These are phyloP conservation scores for Colletotrichum euphorbiae DNA, from an alignment of 2,329 filamentous ascomycete species.

Conservation along the genomic window DNA sequence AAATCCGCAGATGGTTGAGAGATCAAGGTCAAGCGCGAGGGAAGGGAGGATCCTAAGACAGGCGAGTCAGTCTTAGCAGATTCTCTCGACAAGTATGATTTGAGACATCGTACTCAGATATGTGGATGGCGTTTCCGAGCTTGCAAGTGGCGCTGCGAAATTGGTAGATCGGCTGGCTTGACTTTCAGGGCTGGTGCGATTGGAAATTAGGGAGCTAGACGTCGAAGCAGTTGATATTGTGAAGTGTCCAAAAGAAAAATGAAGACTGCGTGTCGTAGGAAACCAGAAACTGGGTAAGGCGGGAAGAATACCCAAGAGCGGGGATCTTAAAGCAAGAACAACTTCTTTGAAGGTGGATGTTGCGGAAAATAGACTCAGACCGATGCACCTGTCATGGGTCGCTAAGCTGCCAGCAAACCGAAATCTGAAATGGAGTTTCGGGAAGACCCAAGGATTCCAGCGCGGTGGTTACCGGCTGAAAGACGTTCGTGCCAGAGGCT, in stretches of 20 bases:
- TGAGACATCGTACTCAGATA: conserved; percentile 40
- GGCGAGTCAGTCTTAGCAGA: conserved; percentile 34
- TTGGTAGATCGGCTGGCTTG: conserved; percentile 18
- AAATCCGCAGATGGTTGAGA: conserved; percentile 20
- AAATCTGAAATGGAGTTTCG: conserved; percentile 40
- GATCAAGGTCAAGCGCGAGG: conserved; percentile 26
- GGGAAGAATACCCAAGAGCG: conserved; percentile 19
- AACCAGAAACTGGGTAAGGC: conserved; percentile 6
- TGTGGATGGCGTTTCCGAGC: conserved; percentile 33
- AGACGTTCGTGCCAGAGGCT: conserved; percentile 29
- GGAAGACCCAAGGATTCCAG: conserved; percentile 36
- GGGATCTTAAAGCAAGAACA: conserved; percentile 37
- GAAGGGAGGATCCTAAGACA: conserved; percentile 35
- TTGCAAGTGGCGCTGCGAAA: conserved; percentile 31
- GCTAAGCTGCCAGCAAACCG: conserved; percentile 33
- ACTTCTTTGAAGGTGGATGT: conserved; percentile 29
- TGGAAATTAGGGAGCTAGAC: conserved; percentile 9
- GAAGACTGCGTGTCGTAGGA: conserved; percentile 5
- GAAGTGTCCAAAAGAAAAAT: not conserved
- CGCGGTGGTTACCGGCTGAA: conserved; percentile 35
- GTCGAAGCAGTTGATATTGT: not conserved
- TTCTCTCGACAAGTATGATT: conserved; percentile 27
- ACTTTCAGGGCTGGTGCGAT: conserved; percentile 5
- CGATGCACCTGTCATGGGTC: conserved; percentile 36
- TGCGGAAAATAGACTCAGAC: conserved; percentile 23